phyloP scores from a whole-genome alignment of 1,284 basidiomycete species.

The Xerocomus nothofagi region DNA sequence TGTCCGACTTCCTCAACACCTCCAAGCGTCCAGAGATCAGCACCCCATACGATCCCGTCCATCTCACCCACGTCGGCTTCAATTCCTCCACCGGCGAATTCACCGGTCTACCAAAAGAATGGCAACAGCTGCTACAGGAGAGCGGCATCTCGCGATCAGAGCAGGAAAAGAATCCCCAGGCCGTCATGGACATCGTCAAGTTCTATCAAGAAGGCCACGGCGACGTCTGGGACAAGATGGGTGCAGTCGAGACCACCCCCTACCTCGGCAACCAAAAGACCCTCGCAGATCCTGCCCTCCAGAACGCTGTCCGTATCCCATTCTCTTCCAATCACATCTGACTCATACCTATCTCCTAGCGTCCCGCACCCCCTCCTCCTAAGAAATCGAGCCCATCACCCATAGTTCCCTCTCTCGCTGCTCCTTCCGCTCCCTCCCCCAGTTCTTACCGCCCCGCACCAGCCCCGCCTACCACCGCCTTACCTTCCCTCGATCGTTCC shows the following conservation, averaged over 20 bases:
- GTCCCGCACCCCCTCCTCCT: slow-evolving; percentile 51
- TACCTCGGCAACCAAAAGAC: slow-evolving; percentile 31
- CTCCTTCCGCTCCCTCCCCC: slow-evolving; percentile 41
- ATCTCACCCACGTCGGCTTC: slow-evolving; percentile 99
- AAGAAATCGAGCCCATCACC: slow-evolving; percentile 49
- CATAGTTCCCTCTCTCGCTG: slow-evolving; percentile 33
- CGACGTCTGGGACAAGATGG: slow-evolving; percentile 85
- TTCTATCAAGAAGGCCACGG: slow-evolving; percentile 91
- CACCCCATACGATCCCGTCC: slow-evolving; percentile 98
- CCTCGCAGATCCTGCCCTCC: slow-evolving; percentile 46
- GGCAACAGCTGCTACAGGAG: slow-evolving; percentile 97
- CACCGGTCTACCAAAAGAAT: slow-evolving; percentile 96
- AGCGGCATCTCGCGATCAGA: slow-evolving; percentile 93
- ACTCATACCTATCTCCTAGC: slow-evolving; percentile 38
- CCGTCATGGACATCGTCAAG: slow-evolving; percentile 98
- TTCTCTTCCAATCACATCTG: slow-evolving; percentile 2
- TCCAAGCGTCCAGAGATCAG: slow-evolving; percentile 92
- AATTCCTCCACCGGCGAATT: slow-evolving; percentile 99
- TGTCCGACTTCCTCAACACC: slow-evolving; percentile 78
- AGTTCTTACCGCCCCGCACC: slow-evolving; percentile 66
- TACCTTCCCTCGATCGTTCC: slow-evolving; percentile 70
- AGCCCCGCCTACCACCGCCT: slow-evolving; percentile 57
- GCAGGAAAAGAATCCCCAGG: slow-evolving; percentile 98
- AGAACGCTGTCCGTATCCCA: slow-evolving; percentile 49
- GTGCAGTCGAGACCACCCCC: slow-evolving; percentile 38